Evolutionary conservation across 2,329 filamentous ascomycete genomes (phyloP).

Genomic region (Clarireedia homoeocarpa): DNA sequence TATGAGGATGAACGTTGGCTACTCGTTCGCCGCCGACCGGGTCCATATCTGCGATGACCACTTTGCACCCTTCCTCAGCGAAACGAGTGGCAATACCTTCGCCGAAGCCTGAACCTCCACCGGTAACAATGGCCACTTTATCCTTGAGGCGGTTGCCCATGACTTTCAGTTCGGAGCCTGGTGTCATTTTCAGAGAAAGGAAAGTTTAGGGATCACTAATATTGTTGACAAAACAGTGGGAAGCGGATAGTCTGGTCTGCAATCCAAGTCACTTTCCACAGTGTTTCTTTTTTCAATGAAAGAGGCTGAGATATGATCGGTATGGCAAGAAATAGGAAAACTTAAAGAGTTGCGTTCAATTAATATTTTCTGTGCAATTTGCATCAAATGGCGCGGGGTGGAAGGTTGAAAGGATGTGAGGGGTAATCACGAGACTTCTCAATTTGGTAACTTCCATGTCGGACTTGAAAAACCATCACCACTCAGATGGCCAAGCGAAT

Average conservation of each 20-base stretch:
- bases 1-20: slow-evolving; percentile 30
- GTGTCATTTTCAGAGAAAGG: slow-evolving; percentile 9
- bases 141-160: slow-evolving; percentile 35
- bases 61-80: slow-evolving; percentile 49
- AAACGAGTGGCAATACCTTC: slow-evolving; percentile 53
- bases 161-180: slow-evolving; percentile 11
- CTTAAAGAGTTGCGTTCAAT: background rate
- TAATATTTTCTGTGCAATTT: background rate
- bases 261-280: background rate
- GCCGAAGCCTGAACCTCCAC: slow-evolving; percentile 56
- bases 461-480: background rate
- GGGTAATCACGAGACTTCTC: background rate
- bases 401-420: background rate
- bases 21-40: slow-evolving; percentile 41
- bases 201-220: background rate
- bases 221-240: background rate
- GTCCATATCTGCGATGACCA: slow-evolving; percentile 56
- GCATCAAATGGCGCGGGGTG: background rate
- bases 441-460: background rate
- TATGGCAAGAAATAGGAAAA: background rate
- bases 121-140: slow-evolving; percentile 51
- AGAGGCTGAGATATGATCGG: background rate
- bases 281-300: background rate
- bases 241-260: background rate
- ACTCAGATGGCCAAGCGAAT: no score